Evolutionary conservation across 148 eudicot genomes (phyloP), one percentile per base, ranked within the genome.

Genomic region (Agrostemma githago): DNA sequence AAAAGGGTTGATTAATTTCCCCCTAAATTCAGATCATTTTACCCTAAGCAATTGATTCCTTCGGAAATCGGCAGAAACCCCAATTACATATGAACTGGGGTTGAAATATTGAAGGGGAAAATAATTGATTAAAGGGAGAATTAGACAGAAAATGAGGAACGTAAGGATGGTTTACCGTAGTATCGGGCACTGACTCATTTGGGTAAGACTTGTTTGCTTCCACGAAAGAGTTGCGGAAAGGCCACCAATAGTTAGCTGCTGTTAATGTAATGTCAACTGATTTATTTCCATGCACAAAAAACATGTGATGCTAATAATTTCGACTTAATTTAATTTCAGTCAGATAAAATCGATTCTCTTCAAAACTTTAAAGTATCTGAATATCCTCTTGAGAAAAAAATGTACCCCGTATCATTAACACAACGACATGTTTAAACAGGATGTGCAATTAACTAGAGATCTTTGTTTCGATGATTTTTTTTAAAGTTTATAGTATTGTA

Each of bases 141-240:
- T 68, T 68, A 17, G 53, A 40, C 48, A 64, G 62, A 48, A 62
- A 34, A 64, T n/a, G 58, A 48, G 48, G 63, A 74, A 74, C 77
- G 71, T 65, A 63, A 51, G 11, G 75, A 62, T 37, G 61, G 61
- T 15, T n/a, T 14, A 9, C 16, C 58, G 58, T 53, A 8, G 58
- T 9, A 53, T 53, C 68, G 68, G 40, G 19, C 20, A 14, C 9
- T 65, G 20, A 65, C 39, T 39, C 17, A 3, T n/a, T 67, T n/a
- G 70, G 70, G 21, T 42, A 34, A 67, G 53, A 17, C 14, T 17
- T 17, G 43, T 43, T 42, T 16, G 43, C 51, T 67, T 67, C 70
- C 70, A 67, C 70, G 70, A 19, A 67, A 42, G 4, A 17, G 54
- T 41, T 6, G 46, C 6, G 26, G 17, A 67, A 67, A 63, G 4